Conservation (phyloP, 139 green algal species). For the Chlamydomonas urium region DNA sequence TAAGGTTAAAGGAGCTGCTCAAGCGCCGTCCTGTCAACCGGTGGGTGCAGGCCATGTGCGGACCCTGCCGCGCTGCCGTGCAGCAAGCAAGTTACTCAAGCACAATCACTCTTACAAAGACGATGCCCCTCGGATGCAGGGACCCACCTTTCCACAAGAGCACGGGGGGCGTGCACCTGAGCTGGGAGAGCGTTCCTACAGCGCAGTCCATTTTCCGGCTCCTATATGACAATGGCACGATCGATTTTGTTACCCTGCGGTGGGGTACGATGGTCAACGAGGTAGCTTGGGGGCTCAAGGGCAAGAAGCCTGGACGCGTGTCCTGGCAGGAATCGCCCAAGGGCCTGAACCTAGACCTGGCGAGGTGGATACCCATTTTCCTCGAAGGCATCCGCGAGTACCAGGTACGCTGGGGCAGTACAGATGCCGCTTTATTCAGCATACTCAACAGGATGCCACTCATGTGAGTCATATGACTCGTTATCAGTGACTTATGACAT, state of each 20-base stretch:
- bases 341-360: conserved; percentile 16
- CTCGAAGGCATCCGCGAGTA: conserved; percentile 42
- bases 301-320: not conserved
- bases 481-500: too few species aligned
- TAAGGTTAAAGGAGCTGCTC: too few species aligned
- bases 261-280: conserved; percentile 3
- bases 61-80: too few species aligned
- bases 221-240: conserved; percentile 41
- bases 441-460: too few species aligned
- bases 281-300: conserved; percentile 6
- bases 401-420: conserved; percentile 3
- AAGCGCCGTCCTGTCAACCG: too few species aligned
- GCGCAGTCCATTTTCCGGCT: conserved; percentile 16
- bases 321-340: not conserved
- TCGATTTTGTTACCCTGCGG: conserved; percentile 33
- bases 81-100: conserved; percentile 19
- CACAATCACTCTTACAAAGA: not conserved
- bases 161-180: conserved; percentile 11
- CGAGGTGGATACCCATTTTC: conserved; percentile 41
- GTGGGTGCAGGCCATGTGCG: too few species aligned
- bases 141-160: conserved; percentile 21
- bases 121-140: too few species aligned
- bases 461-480: too few species aligned
- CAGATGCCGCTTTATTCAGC: not conserved
- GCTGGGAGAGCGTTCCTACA: not conserved